Percentiles rank a stretch among this genome's conserved stretches.
phyloP scores from a whole-genome alignment of 2,329 filamentous ascomycete genomes.

The Phaeomoniella chlamydospora region DNA sequence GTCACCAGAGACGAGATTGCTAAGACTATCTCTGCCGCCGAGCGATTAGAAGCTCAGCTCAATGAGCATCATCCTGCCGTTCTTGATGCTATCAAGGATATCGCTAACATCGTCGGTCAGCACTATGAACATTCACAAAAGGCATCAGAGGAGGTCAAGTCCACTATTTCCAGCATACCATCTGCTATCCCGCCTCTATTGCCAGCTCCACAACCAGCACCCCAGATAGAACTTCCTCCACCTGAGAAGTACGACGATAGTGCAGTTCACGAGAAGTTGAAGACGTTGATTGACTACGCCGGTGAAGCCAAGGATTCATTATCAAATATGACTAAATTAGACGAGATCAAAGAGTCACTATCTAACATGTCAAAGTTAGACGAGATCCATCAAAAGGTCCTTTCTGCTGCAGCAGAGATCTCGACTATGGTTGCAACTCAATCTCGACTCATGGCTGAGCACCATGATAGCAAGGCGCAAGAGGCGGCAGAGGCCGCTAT shows the following conservation, averaged over 20 bases:
- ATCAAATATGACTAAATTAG: conserved; percentile 56
- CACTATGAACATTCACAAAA: conserved; percentile 80
- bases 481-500: conserved; percentile 67
- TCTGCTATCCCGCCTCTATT: conserved; percentile 41
- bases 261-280: conserved; percentile 43
- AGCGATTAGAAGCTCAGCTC: conserved; percentile 63
- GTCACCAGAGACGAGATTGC: conserved; percentile 69
- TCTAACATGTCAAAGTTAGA: conserved; percentile 70
- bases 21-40: conserved; percentile 57
- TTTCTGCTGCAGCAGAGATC: conserved; percentile 70
- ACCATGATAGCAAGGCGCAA: conserved; percentile 64
- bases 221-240: conserved; percentile 10
- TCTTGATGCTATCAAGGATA: conserved; percentile 69
- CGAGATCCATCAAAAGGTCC: conserved; percentile 76
- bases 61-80: conserved; percentile 80
- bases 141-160: conserved; percentile 46
- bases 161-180: conserved; percentile 34
- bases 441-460: conserved; percentile 58
- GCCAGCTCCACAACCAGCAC: conserved; percentile 29
- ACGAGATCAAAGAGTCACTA: conserved; percentile 49
- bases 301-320: conserved; percentile 40
- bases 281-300: conserved; percentile 26
- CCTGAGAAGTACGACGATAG: conserved; percentile 41
- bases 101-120: conserved; percentile 67
- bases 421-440: conserved; percentile 68